A percentile compares a stretch with the other conserved stretches of the same genome.
phyloP scores from a whole-genome alignment of 805 yeast genomes.

The Yamadazyma phyllophila region DNA sequence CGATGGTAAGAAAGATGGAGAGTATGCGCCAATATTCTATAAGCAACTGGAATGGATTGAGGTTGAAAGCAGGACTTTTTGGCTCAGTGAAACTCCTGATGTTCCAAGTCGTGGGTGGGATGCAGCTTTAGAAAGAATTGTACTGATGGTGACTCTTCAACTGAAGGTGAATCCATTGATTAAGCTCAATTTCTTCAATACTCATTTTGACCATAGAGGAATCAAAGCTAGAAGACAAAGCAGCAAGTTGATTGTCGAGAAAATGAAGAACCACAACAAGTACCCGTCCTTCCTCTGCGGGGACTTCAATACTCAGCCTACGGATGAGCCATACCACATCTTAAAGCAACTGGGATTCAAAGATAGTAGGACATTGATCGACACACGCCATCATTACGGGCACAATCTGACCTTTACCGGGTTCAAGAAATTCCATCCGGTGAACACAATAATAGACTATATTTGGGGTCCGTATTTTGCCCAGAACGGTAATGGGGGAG shows the following conservation, averaged over 20 bases:
- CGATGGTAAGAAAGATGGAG: slow-evolving; percentile 31
- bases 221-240: slow-evolving; percentile 33
- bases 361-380: slow-evolving; percentile 31
- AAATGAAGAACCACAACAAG: slow-evolving; percentile 28
- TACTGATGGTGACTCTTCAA: slow-evolving; percentile 36
- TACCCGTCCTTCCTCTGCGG: slow-evolving; percentile 42
- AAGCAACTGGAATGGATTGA: slow-evolving; percentile 30
- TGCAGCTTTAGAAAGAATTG: slow-evolving; percentile 40
- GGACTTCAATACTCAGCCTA: slow-evolving; percentile 43
- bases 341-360: slow-evolving; percentile 30
- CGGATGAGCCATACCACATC: slow-evolving; percentile 39
- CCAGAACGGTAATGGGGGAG: slow-evolving; percentile 18
- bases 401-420: slow-evolving; percentile 48
- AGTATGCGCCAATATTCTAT: slow-evolving; percentile 37
- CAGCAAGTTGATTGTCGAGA: slow-evolving; percentile 32
- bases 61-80: slow-evolving; percentile 30
- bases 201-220: slow-evolving; percentile 44
- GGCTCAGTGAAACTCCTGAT: slow-evolving; percentile 48
- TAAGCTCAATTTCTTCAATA: slow-evolving; percentile 35
- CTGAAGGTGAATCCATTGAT: slow-evolving; percentile 27
- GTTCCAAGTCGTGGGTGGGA: slow-evolving; percentile 43
- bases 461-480: slow-evolving; percentile 40
- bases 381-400: slow-evolving; percentile 36
- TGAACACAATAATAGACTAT: slow-evolving; percentile 40
- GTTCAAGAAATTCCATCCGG: slow-evolving; percentile 33